Evolutionary conservation across 305 asterid species (phyloP).

Genomic region (Fraxinus velutina): DNA sequence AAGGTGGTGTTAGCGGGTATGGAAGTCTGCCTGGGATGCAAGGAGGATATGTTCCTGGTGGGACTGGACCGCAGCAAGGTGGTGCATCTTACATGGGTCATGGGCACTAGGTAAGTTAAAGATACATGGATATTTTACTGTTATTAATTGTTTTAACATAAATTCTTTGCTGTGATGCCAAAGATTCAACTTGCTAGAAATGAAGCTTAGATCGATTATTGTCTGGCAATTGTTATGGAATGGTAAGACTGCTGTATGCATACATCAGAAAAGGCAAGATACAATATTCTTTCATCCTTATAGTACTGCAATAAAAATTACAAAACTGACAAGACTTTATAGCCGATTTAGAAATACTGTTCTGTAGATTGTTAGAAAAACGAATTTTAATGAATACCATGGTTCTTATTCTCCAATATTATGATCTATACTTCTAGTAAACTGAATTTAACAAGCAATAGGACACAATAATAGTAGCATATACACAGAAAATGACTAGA

Average conservation of each 20-base stretch:
- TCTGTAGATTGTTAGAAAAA: not conserved
- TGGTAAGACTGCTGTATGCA: not conserved
- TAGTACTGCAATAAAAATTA: not conserved
- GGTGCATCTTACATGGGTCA: slow-evolving; percentile 86
- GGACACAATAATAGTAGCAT: not conserved
- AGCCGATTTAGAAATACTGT: not conserved
- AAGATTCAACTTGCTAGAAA: not conserved
- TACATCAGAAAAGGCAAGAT: not conserved
- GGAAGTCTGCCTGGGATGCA: slow-evolving; percentile 65
- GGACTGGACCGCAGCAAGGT: slow-evolving; percentile 76
- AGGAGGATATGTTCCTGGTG: slow-evolving; percentile 79
- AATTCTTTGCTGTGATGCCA: not conserved
- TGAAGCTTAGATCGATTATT: not conserved
- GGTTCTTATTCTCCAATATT: not conserved
- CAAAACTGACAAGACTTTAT: not conserved
- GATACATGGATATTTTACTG: slow-evolving; percentile 24
- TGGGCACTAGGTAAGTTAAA: slow-evolving; percentile 65
- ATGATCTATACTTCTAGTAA: not conserved
- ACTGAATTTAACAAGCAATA: not conserved
- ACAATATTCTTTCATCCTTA: not conserved
- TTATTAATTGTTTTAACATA: not conserved
- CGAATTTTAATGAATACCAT: not conserved
- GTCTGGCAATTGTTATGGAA: not conserved
- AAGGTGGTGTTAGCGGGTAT: slow-evolving; percentile 52
- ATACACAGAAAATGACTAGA: not conserved